Evolutionary conservation across 163 green algal genomes (phyloP).

Genomic region (Prototheca stagnorum): DNA sequence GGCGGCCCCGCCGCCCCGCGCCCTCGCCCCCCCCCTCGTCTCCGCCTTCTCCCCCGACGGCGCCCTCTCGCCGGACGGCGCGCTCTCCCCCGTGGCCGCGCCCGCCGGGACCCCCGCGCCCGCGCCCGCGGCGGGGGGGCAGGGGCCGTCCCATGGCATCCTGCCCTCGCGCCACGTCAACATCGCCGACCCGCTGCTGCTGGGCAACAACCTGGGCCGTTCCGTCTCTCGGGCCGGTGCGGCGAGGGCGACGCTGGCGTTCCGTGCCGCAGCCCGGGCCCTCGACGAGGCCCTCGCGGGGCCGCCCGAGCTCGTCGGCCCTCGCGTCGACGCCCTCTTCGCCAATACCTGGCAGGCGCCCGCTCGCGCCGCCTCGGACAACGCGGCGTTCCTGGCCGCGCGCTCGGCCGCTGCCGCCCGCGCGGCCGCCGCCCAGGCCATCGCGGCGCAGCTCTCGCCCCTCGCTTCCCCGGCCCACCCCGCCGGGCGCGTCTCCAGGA

Average conservation of each 20-base stretch:
- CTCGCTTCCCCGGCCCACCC: too few species aligned
- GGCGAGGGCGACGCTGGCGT: slow-evolving; percentile 49
- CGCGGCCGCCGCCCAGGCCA: too few species aligned
- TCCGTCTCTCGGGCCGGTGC: slow-evolving; percentile 58
- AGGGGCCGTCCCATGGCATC: slow-evolving; percentile 1
- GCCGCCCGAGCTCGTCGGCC: slow-evolving; percentile 6
- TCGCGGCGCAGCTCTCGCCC: too few species aligned
- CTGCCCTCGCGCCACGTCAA: slow-evolving; percentile 70
- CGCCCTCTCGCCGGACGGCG: neutral
- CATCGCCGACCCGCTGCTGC: slow-evolving; percentile 85
- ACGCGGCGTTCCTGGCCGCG: slow-evolving; percentile 8
- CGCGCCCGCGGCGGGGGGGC: too few species aligned
- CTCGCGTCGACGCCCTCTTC: slow-evolving; percentile 49
- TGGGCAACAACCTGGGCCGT: slow-evolving; percentile 89
- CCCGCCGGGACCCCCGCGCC: too few species aligned
- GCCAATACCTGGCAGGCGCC: slow-evolving; percentile 40
- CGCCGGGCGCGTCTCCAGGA: too few species aligned
- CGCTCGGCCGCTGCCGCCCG: too few species aligned
- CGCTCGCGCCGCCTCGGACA: slow-evolving; percentile 29
- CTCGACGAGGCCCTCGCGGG: slow-evolving; percentile 20
- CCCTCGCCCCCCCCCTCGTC: neutral
- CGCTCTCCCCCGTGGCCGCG: neutral
- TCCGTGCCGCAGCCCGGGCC: slow-evolving; percentile 37
- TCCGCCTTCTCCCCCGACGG: neutral
- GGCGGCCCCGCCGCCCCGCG: slow-evolving; percentile 4